Evolutionary conservation across 2,329 filamentous ascomycete genomes (phyloP), one percentile per base, ranked within the genome.

Genomic region (Botryotinia narcissicola): DNA sequence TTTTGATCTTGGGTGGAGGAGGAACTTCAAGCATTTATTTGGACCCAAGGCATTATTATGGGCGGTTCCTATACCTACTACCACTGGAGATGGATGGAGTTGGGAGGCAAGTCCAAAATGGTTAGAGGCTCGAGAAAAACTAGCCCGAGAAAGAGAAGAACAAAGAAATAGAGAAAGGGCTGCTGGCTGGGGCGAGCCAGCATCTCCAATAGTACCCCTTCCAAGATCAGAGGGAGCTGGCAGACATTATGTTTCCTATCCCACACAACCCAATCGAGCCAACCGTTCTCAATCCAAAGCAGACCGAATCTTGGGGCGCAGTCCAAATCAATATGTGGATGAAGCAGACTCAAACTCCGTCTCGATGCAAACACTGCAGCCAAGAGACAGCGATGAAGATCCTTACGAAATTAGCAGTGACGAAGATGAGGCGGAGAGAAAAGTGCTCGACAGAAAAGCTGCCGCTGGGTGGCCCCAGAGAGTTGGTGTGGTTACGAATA

Each of bases 41-140:
- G 96, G 96, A 0, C 88, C 89, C 0, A 88, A 85, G 1, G 90
- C 90, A 1, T 82, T 88, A 40, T 85, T 96, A 14, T 98, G 96
- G 95, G 84, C 86, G 42, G 75, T 98, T 1, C 96, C 96, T 0
- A 84, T 98, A 63, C 90, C 88, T 82, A 98, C 92, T 80, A 97
- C 94, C 2, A 93, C 90, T 0, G 95, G 95, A 48, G 93, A 99
- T 81, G 96, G 96, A 35, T 99, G 95, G 95, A 87, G 86, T 62
- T 99, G 96, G 96, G 94, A 98, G 79, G 88, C 95, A 0, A 97
- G 90, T 79, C 87, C 89, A 1, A 89, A 89, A 77, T 99, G 96
- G 92, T 76, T 93, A 4, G 89, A 91, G 51, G 92, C 91, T 6
- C 86, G 91, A 61, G 90, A 94, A 9, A 84, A 84, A 32, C 85